A percentile compares a stretch with the other conserved stretches of the same genome.
Evolutionary conservation across 2,329 filamentous ascomycete species (phyloP).

Genomic region (Fusarium cicatricum): DNA sequence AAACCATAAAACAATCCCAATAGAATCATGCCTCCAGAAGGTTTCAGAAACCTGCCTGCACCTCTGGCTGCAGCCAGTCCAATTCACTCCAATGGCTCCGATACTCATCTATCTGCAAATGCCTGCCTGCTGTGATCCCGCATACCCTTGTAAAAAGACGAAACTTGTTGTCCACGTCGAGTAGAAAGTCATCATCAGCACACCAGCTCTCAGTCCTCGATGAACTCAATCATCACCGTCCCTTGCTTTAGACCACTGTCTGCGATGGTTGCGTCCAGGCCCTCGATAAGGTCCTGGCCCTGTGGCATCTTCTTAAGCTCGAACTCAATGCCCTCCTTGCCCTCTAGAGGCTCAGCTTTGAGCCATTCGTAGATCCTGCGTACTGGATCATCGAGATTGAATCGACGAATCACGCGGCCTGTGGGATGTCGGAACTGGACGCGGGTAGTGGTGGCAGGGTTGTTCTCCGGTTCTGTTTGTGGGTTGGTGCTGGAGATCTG

Average conservation of each 20-base stretch:
- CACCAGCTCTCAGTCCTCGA: constrained; percentile 59
- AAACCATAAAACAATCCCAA: constrained; percentile 17
- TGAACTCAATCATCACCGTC: constrained; percentile 94
- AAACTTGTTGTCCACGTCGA: constrained; percentile 10
- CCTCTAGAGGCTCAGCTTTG: constrained; percentile 85
- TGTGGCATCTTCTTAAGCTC: constrained; percentile 83
- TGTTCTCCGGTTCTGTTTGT: constrained; percentile 79
- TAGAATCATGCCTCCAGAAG: constrained; percentile 13
- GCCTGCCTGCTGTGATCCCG: constrained; percentile 24
- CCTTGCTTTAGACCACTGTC: constrained; percentile 89
- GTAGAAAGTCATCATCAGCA: not conserved
- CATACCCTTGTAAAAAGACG: constrained; percentile 21
- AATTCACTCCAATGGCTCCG: constrained; percentile 31
- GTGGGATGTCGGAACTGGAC: constrained; percentile 92
- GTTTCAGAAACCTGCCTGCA: constrained; percentile 18
- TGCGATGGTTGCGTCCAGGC: constrained; percentile 76
- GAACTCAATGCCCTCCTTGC: constrained; percentile 80
- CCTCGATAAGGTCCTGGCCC: constrained; percentile 83
- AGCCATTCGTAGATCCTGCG: constrained; percentile 94
- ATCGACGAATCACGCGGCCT: constrained; percentile 87
- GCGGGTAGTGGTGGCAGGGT: constrained; percentile 77
- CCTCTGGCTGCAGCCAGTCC: constrained; percentile 26
- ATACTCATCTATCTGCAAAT: constrained; percentile 34
- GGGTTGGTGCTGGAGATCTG: constrained; percentile 75
- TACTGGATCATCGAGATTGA: constrained; percentile 78